Evolutionary conservation across 75 land plant species (phyloP), one percentile per base, ranked within the genome.

Genomic region (Sequoia sempervirens): DNA sequence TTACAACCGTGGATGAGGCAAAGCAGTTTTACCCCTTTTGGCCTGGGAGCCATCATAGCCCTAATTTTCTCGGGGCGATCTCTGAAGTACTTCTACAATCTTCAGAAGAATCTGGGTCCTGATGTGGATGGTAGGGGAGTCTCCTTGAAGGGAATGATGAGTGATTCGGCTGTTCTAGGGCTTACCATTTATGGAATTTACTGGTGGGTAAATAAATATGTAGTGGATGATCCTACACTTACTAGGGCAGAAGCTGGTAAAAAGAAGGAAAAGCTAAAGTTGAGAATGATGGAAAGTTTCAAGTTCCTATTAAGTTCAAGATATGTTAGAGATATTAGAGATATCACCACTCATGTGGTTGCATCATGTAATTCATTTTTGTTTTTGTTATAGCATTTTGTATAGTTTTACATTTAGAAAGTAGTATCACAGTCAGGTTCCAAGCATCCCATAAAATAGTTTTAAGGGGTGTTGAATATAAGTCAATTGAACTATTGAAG

Each of bases 111-210:
- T 85, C 84, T 97, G 83, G 92, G 92, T 41, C 98, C 98, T 58
- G 98, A 98, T n/a, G n/a, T n/a, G n/a, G n/a, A n/a, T n/a, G n/a
- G n/a, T n/a, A 93, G 99, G 99, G 94, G 91, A 17, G 56, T 93
- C 32, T 97, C 99, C 28, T 88, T 97, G 32, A 95, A 92, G 86
- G 99, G 91, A 80, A 97, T 95, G 99, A 97, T 97, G 99, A 89
- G 93, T 26, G 88, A 93, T 84, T 93, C 95, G 58, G 99, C 95
- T 56, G 36, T 87, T 11, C 90, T 97, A 84, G 95, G 99, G 14
- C 75, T 95, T 43, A 87, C 84, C 1, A 97, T 97, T 26, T 91
- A 90, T 83, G 87, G 68, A 20, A 84, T 91, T 28, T 95, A 97
- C 81, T 95, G 95, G 97, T 91, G 93, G 88, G 95, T 92, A 72